phyloP scores from a whole-genome alignment of 2,329 filamentous ascomycete genomes.

The Exophiala viscosa region DNA sequence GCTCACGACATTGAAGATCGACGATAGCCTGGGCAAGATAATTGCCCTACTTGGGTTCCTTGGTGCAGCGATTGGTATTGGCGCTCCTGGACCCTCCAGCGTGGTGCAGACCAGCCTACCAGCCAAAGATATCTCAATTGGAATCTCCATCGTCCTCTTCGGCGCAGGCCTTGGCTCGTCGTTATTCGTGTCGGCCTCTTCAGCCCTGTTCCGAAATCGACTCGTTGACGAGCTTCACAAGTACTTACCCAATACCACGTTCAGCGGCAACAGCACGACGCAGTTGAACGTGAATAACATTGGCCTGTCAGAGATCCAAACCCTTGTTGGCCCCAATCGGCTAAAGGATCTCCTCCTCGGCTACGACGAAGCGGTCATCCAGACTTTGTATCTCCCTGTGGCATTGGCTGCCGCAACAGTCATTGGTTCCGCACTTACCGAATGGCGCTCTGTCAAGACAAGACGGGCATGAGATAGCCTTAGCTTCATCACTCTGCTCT shows the following conservation, averaged over 20 bases:
- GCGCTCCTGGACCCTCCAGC: constrained; percentile 22
- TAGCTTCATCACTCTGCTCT: no score
- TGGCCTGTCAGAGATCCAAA: constrained; percentile 17
- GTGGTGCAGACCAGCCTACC: constrained; percentile 28
- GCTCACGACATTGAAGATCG: constrained; percentile 20
- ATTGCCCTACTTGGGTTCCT: constrained; percentile 31
- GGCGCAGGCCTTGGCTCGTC: constrained; percentile 15
- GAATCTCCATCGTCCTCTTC: constrained; percentile 33
- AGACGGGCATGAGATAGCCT: background rate
- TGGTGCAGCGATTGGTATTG: constrained; percentile 31
- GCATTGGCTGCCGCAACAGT: constrained; percentile 15
- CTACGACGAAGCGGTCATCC: constrained; percentile 14
- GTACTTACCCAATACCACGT: background rate
- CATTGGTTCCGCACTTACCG: constrained; percentile 9
- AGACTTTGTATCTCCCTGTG: constrained; percentile 21
- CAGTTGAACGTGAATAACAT: background rate
- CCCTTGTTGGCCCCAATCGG: constrained; percentile 7
- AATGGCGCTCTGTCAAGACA: constrained; percentile 19
- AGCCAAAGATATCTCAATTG: constrained; percentile 26
- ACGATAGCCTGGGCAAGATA: constrained; percentile 22
- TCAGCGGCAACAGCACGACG: constrained; percentile 4
- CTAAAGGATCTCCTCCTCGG: constrained; percentile 14
- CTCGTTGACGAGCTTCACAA: constrained; percentile 10
- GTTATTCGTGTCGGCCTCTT: constrained; percentile 14
- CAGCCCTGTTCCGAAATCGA: constrained; percentile 18